Conservation (phyloP, 805 yeast genomes). For the Zygotorulaspora sp. region DNA sequence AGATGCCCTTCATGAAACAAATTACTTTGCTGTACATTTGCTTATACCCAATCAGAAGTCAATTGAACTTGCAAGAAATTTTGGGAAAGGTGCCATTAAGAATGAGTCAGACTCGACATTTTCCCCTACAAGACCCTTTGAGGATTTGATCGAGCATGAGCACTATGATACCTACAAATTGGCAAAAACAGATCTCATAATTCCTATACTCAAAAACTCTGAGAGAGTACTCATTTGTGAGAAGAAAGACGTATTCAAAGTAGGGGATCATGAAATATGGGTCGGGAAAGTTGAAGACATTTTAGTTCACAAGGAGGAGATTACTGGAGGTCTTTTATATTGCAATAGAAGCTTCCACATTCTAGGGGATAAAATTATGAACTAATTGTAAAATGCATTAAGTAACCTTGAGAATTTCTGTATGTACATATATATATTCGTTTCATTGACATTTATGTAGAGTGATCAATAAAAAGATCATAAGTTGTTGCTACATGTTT, state of each 20-base stretch:
- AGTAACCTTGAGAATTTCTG: background rate
- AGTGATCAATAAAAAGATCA: background rate
- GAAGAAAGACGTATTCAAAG: conserved; percentile 46
- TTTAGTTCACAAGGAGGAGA: conserved; percentile 28
- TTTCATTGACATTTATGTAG: conserved; percentile 1
- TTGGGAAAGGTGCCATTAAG: conserved; percentile 51
- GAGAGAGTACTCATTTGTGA: conserved; percentile 63
- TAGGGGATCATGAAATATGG: conserved; percentile 90
- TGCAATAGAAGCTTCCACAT: conserved; percentile 58
- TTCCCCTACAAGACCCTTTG: conserved; percentile 51
- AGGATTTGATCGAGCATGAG: conserved; percentile 33
- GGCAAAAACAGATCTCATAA: conserved; percentile 22
- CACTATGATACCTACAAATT: conserved; percentile 35
- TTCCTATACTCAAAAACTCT: conserved; percentile 55
- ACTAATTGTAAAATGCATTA: background rate
- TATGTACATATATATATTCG: background rate
- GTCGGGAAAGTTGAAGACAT: conserved; percentile 70
- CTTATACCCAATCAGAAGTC: conserved; percentile 57
- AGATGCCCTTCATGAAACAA: conserved; percentile 50
- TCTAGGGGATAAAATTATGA: conserved; percentile 37
- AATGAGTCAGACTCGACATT: conserved; percentile 26
- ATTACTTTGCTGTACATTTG: conserved; percentile 67
- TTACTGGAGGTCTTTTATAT: conserved; percentile 62
- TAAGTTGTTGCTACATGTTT: background rate
- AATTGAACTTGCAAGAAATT: conserved; percentile 57